Conservation (phyloP, 768 basidiomycete genomes). For the Mycena latifolia region DNA sequence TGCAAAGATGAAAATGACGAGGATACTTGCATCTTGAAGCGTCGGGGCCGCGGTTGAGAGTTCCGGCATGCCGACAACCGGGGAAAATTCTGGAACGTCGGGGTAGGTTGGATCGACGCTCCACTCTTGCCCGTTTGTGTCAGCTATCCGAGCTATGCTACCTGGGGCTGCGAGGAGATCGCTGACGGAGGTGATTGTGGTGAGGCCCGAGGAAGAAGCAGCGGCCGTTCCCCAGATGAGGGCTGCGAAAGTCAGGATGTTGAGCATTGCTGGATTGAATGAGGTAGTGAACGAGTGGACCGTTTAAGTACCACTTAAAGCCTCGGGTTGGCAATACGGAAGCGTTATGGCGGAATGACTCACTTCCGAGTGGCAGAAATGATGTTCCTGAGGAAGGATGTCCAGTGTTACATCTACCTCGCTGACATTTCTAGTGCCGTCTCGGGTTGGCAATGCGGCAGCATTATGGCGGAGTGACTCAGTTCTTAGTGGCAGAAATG, state of each 20-base stretch:
- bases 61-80: constrained; percentile 6
- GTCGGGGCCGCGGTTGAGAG: constrained; percentile 8
- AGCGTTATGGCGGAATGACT: background rate
- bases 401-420: background rate
- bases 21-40: constrained; percentile 8
- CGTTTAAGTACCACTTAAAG: constrained; percentile 13
- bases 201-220: constrained; percentile 3
- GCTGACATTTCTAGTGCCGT: no score
- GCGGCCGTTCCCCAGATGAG: constrained; percentile 11
- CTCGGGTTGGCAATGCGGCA: no score
- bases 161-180: constrained; percentile 7
- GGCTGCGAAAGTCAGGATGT: constrained; percentile 6
- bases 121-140: constrained; percentile 6
- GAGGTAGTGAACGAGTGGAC: constrained; percentile 1
- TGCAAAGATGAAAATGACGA: background rate
- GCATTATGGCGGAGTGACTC: no score
- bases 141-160: constrained; percentile 10
- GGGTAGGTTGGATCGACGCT: constrained; percentile 12
- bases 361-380: constrained; percentile 1
- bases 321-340: constrained; percentile 7
- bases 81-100: constrained; percentile 8
- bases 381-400: constrained; percentile 9
- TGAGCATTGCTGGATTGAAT: constrained; percentile 14
- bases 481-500: no score
- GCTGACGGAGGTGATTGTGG: background rate